Evolutionary conservation across 768 basidiomycete genomes (phyloP).

Genomic region (Suillus subaureus): DNA sequence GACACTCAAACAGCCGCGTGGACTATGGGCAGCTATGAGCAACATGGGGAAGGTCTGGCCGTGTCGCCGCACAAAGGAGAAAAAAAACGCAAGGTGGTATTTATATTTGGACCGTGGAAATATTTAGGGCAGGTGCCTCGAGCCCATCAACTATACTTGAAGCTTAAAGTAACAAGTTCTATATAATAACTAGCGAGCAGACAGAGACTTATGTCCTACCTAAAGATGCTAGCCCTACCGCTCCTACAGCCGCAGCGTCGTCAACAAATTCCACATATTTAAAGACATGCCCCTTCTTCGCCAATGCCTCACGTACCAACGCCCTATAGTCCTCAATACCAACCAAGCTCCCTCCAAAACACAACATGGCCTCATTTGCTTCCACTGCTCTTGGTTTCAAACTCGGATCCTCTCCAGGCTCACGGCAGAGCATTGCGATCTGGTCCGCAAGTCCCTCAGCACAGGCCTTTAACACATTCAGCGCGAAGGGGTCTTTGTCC

Average conservation of each 20-base stretch:
- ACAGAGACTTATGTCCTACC: background rate
- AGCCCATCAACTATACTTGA: background rate
- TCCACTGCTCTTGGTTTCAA: constrained; percentile 42
- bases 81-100: background rate
- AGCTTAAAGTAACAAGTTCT: background rate
- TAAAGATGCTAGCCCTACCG: constrained; percentile 49
- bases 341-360: constrained; percentile 79
- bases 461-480: constrained; percentile 54
- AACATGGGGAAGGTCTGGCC: constrained; percentile 85
- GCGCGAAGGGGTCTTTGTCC: constrained; percentile 64
- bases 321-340: constrained; percentile 63
- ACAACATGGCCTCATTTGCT: constrained; percentile 61
- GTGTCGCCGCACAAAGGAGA: constrained; percentile 78
- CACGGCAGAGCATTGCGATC: constrained; percentile 47
- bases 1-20: constrained; percentile 89
- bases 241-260: constrained; percentile 70
- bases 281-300: constrained; percentile 61
- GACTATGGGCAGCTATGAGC: constrained; percentile 71
- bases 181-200: background rate
- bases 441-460: constrained; percentile 60
- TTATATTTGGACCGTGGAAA: constrained; percentile 19
- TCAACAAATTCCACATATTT: constrained; percentile 65
- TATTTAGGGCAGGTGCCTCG: constrained; percentile 23
- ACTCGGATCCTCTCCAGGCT: constrained; percentile 40
- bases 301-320: constrained; percentile 56